These are phyloP conservation scores for Arabidopsis arenosa DNA, from an alignment of 345 rosid genomes.

Conservation along the genomic window DNA sequence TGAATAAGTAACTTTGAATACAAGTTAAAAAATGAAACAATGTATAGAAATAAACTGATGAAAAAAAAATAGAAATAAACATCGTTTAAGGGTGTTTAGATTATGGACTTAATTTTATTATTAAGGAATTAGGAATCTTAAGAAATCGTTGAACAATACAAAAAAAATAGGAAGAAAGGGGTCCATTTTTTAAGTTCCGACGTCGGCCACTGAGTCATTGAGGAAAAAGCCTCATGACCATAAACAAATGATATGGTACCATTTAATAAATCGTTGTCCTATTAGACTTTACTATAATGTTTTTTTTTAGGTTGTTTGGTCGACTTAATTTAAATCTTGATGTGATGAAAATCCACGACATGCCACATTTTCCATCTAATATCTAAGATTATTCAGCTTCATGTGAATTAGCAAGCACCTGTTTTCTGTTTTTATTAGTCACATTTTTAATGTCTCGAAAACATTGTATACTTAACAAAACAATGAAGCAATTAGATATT, in stretches of 20 bases:
- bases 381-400: background rate
- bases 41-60: too few relatives aligned
- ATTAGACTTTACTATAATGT: slow-evolving; percentile 8
- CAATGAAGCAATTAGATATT: too few relatives aligned
- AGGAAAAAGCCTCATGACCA: slow-evolving; percentile 26
- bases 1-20: background rate
- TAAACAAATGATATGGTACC: slow-evolving; percentile 16
- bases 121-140: background rate
- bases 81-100: background rate
- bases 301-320: background rate
- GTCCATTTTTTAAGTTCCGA: slow-evolving; percentile 11
- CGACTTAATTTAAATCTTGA: slow-evolving; percentile 3
- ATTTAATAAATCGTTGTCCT: slow-evolving; percentile 21
- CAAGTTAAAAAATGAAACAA: background rate
- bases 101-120: background rate
- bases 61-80: too few relatives aligned
- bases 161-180: background rate
- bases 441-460: too few relatives aligned
- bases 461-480: too few relatives aligned
- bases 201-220: slow-evolving; percentile 16
- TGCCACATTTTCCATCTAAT: background rate
- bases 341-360: background rate
- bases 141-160: background rate
- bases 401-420: too few relatives aligned
- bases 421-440: background rate